Evolutionary conservation across 805 yeast genomes (phyloP), one percentile per base, ranked within the genome.

Genomic region (Barnettozyma californica): DNA sequence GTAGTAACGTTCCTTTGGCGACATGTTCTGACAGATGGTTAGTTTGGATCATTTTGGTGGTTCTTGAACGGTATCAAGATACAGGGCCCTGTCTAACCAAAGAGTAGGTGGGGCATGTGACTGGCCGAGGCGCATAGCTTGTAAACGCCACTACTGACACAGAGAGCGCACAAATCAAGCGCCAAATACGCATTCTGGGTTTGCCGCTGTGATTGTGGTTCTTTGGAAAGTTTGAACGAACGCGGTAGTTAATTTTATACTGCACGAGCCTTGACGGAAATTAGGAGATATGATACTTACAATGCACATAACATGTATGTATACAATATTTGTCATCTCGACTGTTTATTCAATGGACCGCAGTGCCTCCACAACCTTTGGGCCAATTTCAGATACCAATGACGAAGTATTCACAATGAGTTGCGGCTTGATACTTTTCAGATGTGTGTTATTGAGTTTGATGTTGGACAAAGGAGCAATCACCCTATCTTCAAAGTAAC

Each of bases 381-480:
- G 69, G n/a, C 90, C 92, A 50, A 83, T 75, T 41, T 75, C 64
- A 50, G 77, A 73, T 3, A 87, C 80, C 61, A 87, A 60, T 2
- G 73, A 64, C n/a, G 82, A 70, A 26, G 87, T 80, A 40, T 78
- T 73, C 16, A 74, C 58, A 16, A 89, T 66, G 25, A 75, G 60
- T 1, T 54, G 49, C 10, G 76, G 75, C 38, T 67, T 69, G 49
- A 84, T 69, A 0, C 91, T 90, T 53, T 80, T 81, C 44, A 79
- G 72, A 41, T 63, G 62, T 9, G 66, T 59, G 9, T 71, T 71
- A 36, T 81, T 81, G 23, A 88, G 69, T 43, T 83, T 80, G n/a
- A 86, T 65, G 18, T 85, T 81, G 53, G 81, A 75, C 3, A 90
- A 70, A 1, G 97, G 96, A 0, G 95, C 76, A 10, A 82, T 77